Conservation (phyloP, 2,329 filamentous ascomycete species). For the Truncatella angustata region DNA sequence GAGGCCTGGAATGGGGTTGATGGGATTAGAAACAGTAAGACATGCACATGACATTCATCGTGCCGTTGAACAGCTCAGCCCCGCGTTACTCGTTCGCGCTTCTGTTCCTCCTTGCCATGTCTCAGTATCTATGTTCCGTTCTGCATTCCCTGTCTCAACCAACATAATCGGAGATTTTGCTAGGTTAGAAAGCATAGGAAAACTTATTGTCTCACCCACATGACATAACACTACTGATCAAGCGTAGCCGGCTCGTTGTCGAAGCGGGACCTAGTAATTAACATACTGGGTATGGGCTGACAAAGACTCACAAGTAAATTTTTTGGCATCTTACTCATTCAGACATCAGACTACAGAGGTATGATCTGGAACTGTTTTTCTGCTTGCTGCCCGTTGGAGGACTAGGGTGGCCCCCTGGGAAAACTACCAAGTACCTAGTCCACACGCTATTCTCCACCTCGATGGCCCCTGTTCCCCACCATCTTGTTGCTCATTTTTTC, state of each 20-base stretch:
- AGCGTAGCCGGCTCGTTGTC: not conserved
- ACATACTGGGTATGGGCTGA: not conserved
- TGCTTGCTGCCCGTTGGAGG: not conserved
- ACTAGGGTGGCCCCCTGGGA: slow-evolving; percentile 1
- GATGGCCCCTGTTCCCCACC: slow-evolving; percentile 6
- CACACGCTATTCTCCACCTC: not conserved
- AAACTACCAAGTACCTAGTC: not conserved
- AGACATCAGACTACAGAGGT: not conserved
- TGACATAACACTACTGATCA: not conserved
- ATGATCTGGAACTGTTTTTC: not conserved
- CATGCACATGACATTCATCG: not conserved
- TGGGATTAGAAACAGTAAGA: too few relatives aligned
- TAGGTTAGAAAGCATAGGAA: not conserved
- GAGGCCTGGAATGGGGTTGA: not conserved
- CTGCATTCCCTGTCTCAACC: not conserved
- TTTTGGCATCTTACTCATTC: not conserved
- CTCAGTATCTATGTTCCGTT: slow-evolving; percentile 1
- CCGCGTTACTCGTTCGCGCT: not conserved
- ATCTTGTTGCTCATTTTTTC: not conserved
- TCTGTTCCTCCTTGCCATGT: slow-evolving; percentile 1
- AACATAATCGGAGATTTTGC: not conserved
- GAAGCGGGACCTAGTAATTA: not conserved
- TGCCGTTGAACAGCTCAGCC: too few relatives aligned
- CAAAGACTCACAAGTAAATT: not conserved
- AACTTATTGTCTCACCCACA: not conserved